Percentiles rank a stretch among this genome's conserved stretches.
Evolutionary conservation across 75 land plant genomes (phyloP).

Genomic region (Picea sitchensis): DNA sequence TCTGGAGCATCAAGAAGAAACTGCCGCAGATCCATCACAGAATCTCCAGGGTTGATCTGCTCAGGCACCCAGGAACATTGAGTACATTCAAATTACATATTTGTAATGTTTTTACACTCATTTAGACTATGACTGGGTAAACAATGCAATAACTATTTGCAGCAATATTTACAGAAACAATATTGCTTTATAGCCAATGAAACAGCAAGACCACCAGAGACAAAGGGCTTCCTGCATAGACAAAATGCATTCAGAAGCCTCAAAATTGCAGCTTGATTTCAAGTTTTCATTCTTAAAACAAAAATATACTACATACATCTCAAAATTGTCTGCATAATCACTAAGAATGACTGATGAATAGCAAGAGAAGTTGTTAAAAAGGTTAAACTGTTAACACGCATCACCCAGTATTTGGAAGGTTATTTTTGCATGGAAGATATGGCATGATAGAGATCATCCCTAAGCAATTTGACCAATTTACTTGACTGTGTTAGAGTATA

Average conservation of each 20-base stretch:
- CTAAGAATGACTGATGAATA: not conserved
- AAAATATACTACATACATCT: not conserved
- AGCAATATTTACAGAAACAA: not conserved
- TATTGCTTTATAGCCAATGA: not conserved
- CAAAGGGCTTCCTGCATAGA: not conserved
- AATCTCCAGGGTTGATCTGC: constrained; percentile 96
- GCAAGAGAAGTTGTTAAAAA: not conserved
- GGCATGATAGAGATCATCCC: not conserved
- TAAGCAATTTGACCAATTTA: not conserved
- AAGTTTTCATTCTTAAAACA: not conserved
- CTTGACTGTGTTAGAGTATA: not conserved
- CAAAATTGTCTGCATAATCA: not conserved
- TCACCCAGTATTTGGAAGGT: not conserved
- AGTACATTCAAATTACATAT: not conserved
- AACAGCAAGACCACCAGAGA: not conserved
- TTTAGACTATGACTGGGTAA: not conserved
- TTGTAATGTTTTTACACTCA: not conserved
- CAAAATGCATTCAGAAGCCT: not conserved
- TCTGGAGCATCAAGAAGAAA: constrained; percentile 98
- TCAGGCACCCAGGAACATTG: constrained; percentile 1
- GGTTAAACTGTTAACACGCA: not conserved
- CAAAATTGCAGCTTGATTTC: not conserved
- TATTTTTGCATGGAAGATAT: not conserved
- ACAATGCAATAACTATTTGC: not conserved
- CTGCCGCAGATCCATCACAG: constrained; percentile 98